phyloP scores from a whole-genome alignment of 257 asterid species.

The Solanum arcanum region DNA sequence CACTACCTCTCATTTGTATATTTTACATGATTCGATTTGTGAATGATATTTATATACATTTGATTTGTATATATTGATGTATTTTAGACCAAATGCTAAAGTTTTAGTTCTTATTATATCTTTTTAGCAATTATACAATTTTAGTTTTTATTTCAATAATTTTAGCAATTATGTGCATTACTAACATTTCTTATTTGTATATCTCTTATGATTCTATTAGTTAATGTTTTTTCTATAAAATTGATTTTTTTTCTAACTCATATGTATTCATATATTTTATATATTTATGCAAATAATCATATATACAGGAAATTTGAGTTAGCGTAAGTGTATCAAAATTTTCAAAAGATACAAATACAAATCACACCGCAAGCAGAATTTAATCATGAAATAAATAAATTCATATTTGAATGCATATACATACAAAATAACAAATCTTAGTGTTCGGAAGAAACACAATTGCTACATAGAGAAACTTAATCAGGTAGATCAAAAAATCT shows the following conservation, averaged over 20 bases:
- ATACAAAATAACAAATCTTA: too few relatives aligned
- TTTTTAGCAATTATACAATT: too few relatives aligned
- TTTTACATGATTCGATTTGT: background rate
- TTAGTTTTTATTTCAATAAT: too few relatives aligned
- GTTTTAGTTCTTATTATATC: too few relatives aligned
- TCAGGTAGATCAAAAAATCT: too few relatives aligned
- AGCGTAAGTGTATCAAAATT: background rate
- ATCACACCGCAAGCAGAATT: background rate
- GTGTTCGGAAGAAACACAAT: background rate
- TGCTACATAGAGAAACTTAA: background rate
- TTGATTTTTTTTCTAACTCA: background rate
- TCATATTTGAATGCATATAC: too few relatives aligned
- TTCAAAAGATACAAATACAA: too few relatives aligned
- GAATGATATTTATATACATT: background rate
- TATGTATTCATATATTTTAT: background rate
- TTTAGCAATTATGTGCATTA: too few relatives aligned
- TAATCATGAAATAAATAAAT: background rate
- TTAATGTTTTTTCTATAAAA: too few relatives aligned
- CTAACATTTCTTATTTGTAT: too few relatives aligned
- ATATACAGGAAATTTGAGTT: background rate
- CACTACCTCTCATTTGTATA: background rate
- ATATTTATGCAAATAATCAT: too few relatives aligned
- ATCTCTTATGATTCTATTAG: background rate
- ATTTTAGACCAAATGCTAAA: too few relatives aligned
- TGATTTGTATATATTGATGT: background rate